A percentile compares a stretch with the other conserved stretches of the same genome.
Conservation (phyloP, 768 basidiomycete species). For the Kwoniella botswanensis region DNA sequence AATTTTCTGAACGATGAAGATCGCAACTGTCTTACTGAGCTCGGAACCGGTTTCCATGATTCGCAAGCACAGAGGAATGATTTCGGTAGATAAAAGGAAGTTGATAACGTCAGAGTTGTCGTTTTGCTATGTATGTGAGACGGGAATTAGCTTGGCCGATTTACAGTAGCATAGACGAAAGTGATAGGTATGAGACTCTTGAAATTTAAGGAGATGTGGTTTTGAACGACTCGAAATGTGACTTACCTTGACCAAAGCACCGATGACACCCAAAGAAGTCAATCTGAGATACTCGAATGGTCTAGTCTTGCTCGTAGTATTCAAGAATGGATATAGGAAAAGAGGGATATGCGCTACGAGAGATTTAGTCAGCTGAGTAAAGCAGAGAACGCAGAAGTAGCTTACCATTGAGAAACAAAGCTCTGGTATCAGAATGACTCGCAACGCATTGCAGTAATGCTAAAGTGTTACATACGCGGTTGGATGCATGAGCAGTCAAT, state of each 20-base stretch:
- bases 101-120: constrained; percentile 99
- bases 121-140: constrained; percentile 76
- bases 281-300: constrained; percentile 99
- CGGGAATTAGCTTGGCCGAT: no score
- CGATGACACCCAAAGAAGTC: constrained; percentile 98
- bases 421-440: constrained; percentile 92
- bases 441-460: constrained; percentile 98
- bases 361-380: not conserved
- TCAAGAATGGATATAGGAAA: constrained; percentile 93
- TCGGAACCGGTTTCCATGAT: constrained; percentile 99
- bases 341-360: constrained; percentile 88
- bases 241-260: constrained; percentile 92
- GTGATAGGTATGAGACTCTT: not conserved
- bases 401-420: constrained; percentile 89
- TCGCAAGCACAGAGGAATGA: constrained; percentile 96
- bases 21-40: constrained; percentile 97
- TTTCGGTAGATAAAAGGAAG: constrained; percentile 97
- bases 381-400: not conserved
- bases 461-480: constrained; percentile 97
- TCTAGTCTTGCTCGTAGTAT: constrained; percentile 98
- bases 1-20: constrained; percentile 97
- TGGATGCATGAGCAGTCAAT: constrained; percentile 95
- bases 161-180: not conserved
- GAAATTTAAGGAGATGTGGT: no score
- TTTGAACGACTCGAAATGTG: not conserved